These are phyloP conservation scores for Plectosphaerella plurivora DNA, from an alignment of 2,329 filamentous ascomycete genomes.

Conservation along the genomic window DNA sequence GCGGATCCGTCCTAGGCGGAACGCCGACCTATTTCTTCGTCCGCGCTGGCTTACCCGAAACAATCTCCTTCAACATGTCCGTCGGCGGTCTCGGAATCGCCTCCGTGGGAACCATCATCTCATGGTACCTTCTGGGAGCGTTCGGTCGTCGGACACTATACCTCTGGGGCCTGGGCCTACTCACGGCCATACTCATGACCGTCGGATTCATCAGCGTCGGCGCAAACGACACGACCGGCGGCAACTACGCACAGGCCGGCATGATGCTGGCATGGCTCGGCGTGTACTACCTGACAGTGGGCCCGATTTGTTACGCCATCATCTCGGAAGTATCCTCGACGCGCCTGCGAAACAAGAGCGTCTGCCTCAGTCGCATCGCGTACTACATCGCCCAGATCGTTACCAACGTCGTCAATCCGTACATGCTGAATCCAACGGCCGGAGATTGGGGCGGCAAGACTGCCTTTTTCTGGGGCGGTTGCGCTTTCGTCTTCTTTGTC, in stretches of 20 bases:
- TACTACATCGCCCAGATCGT: constrained; percentile 34
- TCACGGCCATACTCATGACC: constrained; percentile 31
- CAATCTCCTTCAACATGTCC: constrained; percentile 19
- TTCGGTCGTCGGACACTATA: constrained; percentile 39
- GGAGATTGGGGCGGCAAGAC: constrained; percentile 29
- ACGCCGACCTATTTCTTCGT: constrained; percentile 28
- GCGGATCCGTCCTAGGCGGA: constrained; percentile 19
- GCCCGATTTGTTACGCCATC: constrained; percentile 34
- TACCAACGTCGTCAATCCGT: constrained; percentile 24
- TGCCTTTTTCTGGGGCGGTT: constrained; percentile 22
- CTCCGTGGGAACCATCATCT: constrained; percentile 33
- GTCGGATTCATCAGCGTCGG: constrained; percentile 26
- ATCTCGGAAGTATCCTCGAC: constrained; percentile 27
- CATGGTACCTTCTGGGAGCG: constrained; percentile 35
- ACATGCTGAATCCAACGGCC: constrained; percentile 25
- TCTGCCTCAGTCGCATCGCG: constrained; percentile 30
- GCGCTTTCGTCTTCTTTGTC: constrained; percentile 5
- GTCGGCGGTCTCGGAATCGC: constrained; percentile 29
- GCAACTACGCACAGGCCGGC: not conserved
- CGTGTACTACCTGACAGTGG: constrained; percentile 29
- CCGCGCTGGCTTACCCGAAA: constrained; percentile 21
- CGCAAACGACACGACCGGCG: not conserved
- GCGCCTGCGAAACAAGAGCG: constrained; percentile 34
- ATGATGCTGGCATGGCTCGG: constrained; percentile 1
- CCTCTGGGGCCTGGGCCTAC: constrained; percentile 28